Base-by-base conservation (phyloP, 805 yeast genomes). In the Candida insectorum region DNA sequence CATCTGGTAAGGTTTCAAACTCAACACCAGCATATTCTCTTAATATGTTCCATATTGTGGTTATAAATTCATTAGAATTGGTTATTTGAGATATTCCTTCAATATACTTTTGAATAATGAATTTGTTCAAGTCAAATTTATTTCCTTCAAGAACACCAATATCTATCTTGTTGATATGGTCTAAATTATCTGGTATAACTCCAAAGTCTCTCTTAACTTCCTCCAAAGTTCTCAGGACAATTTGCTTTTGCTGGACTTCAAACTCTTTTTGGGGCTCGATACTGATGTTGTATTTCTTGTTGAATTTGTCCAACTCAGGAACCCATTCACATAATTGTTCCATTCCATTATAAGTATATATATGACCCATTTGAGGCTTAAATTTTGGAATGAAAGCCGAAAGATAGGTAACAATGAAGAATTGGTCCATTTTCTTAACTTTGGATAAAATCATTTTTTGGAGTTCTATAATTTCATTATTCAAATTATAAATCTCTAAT, bases 21-120 rank as follows among this genome's bases (percentile, higher is more conserved):
- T 35, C 31, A 7, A 59, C 38, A 2, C 65, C 66, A 5, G 62
- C 70, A 61, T 64, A 63, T 30, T 48, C 49, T 34, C 47, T 45
- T 21, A 65, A 47, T 2, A 54, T 39, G 30, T 52, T 54, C 69
- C 69, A 65, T 22, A 59, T 44, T 5, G 56, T 49, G 14, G 46
- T 34, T 21, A 55, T 37, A 33, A 58, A 59, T 32, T 62, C 66
- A 12, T 44, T 42, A 16, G 49, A 39, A 32, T 48, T 50, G 4
- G 69, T 69, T 28, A 65, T 37, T 16, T 49, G 45, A 22, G 49
- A 24, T 15, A 67, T 44, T 1, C 54, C 56, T 26, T 63, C 66
- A 20, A 65, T 40, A 5, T 50, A 48, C n/a, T 43, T 40, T 34
- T 51, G 51, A 15, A 65, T 36, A 21, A 63, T 32, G 32, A 61